A percentile compares a stretch with the other conserved stretches of the same genome.
phyloP scores from a whole-genome alignment of 2,329 filamentous ascomycete genomes.

The Furcasterigmium furcatum region DNA sequence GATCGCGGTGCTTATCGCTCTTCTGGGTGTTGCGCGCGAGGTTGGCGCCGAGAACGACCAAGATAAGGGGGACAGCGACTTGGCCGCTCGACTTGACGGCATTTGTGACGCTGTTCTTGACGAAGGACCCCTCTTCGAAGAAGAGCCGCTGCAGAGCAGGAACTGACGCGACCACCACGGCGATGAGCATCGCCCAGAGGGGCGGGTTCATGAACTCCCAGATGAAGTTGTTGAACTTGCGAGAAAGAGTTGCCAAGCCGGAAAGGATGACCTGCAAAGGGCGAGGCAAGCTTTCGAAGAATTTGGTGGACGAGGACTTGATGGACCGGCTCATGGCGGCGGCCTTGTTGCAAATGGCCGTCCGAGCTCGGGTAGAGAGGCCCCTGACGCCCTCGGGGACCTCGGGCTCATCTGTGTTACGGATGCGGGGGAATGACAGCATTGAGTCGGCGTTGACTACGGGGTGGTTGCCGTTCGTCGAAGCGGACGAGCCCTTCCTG shows the following conservation, averaged over 20 bases:
- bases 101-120: conserved; percentile 88
- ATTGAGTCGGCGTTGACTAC: conserved; percentile 46
- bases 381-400: conserved; percentile 38
- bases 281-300: conserved; percentile 34
- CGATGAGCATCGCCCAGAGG: conserved; percentile 91
- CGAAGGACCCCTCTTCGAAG: conserved; percentile 83
- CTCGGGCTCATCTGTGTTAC: conserved; percentile 36
- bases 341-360: conserved; percentile 24
- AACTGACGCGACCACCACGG: conserved; percentile 87
- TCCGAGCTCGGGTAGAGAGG: conserved; percentile 30
- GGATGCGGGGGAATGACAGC: conserved; percentile 59
- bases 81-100: conserved; percentile 82
- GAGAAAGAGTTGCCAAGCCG: conserved; percentile 26
- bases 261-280: conserved; percentile 33
- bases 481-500: conserved; percentile 16
- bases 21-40: conserved; percentile 87
- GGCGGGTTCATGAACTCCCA: conserved; percentile 99
- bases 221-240: conserved; percentile 58
- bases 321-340: conserved; percentile 16
- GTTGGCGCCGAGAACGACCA: conserved; percentile 94
- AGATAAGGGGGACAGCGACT: conserved; percentile 90
- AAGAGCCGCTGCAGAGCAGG: conserved; percentile 80
- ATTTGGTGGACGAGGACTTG: conserved; percentile 16
- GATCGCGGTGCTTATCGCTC: conserved; percentile 57
- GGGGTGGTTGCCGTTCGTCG: conserved; percentile 20